Percentiles rank a stretch among this genome's conserved stretches.
phyloP scores from a whole-genome alignment of 306 rosid species.

The Vigna nakashimae region DNA sequence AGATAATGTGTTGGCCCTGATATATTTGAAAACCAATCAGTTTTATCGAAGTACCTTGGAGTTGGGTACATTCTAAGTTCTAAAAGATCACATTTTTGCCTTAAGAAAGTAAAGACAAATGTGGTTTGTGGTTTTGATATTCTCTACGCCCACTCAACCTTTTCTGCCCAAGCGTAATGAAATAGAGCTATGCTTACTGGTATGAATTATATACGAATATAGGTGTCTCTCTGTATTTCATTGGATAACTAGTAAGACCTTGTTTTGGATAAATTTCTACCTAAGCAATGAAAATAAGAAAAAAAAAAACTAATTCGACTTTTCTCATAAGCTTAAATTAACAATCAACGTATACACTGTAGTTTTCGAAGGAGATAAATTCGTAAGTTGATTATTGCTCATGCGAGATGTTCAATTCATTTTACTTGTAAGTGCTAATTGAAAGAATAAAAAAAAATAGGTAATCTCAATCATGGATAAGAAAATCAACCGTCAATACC shows the following conservation, averaged over 20 bases:
- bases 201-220: background rate
- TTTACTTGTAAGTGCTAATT: background rate
- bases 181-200: background rate
- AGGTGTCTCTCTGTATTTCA: background rate
- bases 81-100: constrained; percentile 4
- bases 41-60: background rate
- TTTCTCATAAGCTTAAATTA: background rate
- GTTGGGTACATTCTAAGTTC: background rate
- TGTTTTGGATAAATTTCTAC: background rate
- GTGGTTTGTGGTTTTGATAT: background rate
- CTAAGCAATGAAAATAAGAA: background rate
- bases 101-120: background rate
- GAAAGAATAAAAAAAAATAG: background rate
- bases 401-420: background rate
- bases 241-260: background rate
- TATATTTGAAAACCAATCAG: background rate
- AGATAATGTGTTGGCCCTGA: constrained; percentile 8
- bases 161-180: background rate
- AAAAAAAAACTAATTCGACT: background rate
- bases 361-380: background rate
- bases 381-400: background rate
- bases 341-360: background rate
- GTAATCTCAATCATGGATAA: background rate
- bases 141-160: background rate
- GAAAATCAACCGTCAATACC: background rate